A percentile compares a stretch with the other conserved stretches of the same genome.
phyloP scores from a whole-genome alignment of 1,284 basidiomycete species.

The Sutorius eximius region DNA sequence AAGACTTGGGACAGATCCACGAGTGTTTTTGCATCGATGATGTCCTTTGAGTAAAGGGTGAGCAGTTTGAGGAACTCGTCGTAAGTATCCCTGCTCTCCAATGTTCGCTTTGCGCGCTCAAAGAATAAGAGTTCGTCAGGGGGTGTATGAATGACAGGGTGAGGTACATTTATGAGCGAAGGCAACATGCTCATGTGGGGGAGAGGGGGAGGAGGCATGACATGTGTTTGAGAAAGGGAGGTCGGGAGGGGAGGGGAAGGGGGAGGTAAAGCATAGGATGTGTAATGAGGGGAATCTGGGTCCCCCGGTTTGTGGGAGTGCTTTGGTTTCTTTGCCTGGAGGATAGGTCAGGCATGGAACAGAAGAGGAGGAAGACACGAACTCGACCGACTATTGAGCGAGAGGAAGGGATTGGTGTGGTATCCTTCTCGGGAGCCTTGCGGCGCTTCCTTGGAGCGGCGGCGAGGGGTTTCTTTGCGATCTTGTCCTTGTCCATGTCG shows the following conservation, averaged over 20 bases:
- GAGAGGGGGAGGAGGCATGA: conserved; percentile 33
- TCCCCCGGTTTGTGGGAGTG: conserved; percentile 56
- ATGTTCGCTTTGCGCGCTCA: conserved; percentile 80
- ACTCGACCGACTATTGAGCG: conserved; percentile 45
- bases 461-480: conserved; percentile 42
- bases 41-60: conserved; percentile 81
- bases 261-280: conserved; percentile 49
- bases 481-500: conserved; percentile 45
- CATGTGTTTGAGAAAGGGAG: conserved; percentile 37
- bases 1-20: conserved; percentile 81
- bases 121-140: conserved; percentile 94
- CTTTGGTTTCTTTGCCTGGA: conserved; percentile 59
- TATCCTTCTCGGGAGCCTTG: conserved; percentile 54
- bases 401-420: conserved; percentile 52
- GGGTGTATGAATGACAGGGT: conserved; percentile 40
- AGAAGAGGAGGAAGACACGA: conserved; percentile 12
- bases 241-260: conserved; percentile 37
- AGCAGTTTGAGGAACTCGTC: conserved; percentile 85
- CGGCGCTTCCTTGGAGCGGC: conserved; percentile 50
- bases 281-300: conserved; percentile 54
- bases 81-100: conserved; percentile 74
- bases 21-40: conserved; percentile 85
- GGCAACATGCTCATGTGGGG: conserved; percentile 37
- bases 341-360: conserved; percentile 6
- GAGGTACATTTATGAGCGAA: conserved; percentile 27